Base-by-base conservation (phyloP, 2,329 filamentous ascomycete genomes). In the Stachybotrys elegans region DNA sequence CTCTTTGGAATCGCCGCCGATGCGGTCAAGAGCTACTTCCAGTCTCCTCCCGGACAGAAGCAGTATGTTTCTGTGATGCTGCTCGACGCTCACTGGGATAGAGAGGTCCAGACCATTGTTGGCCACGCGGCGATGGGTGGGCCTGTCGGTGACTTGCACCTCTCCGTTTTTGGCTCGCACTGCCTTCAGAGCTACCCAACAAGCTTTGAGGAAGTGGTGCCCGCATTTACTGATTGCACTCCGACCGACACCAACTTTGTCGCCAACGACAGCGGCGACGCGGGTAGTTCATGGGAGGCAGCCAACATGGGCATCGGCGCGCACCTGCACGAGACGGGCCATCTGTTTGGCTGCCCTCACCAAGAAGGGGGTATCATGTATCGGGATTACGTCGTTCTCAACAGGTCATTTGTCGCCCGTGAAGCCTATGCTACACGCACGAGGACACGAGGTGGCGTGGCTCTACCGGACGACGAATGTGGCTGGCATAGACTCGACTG, bases 291-390 rank as follows among this genome's bases (percentile, higher is more conserved):
- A 38, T 97, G 92, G 92, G 92, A 97, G 62, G 83, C 90, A n/a
- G 90, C 88, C 21, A 95, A 92, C 55, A 86, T 95, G 48, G 91
- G 91, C 22, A 94, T 97, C 51, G 92, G 92, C 7, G 91, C 89
- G 9, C 92, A 97, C 63, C 66, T 97, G 39, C 92, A 95, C 63
- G 90, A 96, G 65, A 86, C 86, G 1, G 92, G 92, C 4, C 92
- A 95, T 66, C 66, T 95, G 19, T 86, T 97, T 53, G 92, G 92
- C 40, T 94, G 88, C 52, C 88, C 89, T 9, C 88, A 94, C 59
- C 89, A 94, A 59, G 88, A 93, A 58, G 86, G 73, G 22, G 92
- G 93, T n/a, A 76, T 97, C 48, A 97, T 97, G 92, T 72, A 90
- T 41, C 78, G 88, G 44, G 92, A 95, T 61, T 96, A 95, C 60